A percentile compares a stretch with the other conserved stretches of the same genome.
phyloP scores from a whole-genome alignment of 1,284 basidiomycete genomes.

The Porphyrellus sp. region DNA sequence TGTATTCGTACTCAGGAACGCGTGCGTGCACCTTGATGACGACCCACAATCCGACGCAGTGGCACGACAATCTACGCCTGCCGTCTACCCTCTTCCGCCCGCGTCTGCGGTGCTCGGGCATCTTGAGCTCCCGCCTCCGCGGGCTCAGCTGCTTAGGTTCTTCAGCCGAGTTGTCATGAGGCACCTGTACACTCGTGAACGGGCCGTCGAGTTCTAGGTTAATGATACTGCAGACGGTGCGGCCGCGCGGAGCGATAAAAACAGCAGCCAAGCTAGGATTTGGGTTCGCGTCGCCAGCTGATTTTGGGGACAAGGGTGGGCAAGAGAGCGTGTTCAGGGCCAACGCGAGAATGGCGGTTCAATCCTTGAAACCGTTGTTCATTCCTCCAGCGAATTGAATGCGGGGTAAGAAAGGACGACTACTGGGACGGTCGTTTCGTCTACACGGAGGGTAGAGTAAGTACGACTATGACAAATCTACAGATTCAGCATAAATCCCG shows the following conservation, averaged over 20 bases:
- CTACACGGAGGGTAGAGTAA: constrained; percentile 1
- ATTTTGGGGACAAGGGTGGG: constrained; percentile 29
- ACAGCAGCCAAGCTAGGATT: constrained; percentile 47
- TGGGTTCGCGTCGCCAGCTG: constrained; percentile 38
- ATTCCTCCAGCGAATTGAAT: constrained; percentile 24
- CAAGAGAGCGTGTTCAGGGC: constrained; percentile 33
- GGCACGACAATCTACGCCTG: constrained; percentile 59
- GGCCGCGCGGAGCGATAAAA: constrained; percentile 45
- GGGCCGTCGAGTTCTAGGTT: constrained; percentile 53
- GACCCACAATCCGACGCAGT: too few relatives aligned
- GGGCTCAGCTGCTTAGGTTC: constrained; percentile 53
- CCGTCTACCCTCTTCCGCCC: constrained; percentile 21
- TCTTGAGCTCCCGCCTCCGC: constrained; percentile 42
- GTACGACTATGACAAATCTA: too few relatives aligned
- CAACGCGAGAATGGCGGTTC: constrained; percentile 40
- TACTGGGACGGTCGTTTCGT: neutral
- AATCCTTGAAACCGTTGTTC: constrained; percentile 36
- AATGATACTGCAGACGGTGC: constrained; percentile 50
- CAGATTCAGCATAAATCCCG: too few relatives aligned
- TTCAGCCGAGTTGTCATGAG: constrained; percentile 57
- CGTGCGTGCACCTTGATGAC: neutral
- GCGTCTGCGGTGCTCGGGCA: constrained; percentile 26
- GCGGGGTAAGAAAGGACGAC: neutral
- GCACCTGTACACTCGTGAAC: constrained; percentile 45
- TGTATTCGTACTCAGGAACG: neutral